These are phyloP conservation scores for Dipodascopsis tothii DNA, from an alignment of 805 yeast genomes.

Conservation along the genomic window DNA sequence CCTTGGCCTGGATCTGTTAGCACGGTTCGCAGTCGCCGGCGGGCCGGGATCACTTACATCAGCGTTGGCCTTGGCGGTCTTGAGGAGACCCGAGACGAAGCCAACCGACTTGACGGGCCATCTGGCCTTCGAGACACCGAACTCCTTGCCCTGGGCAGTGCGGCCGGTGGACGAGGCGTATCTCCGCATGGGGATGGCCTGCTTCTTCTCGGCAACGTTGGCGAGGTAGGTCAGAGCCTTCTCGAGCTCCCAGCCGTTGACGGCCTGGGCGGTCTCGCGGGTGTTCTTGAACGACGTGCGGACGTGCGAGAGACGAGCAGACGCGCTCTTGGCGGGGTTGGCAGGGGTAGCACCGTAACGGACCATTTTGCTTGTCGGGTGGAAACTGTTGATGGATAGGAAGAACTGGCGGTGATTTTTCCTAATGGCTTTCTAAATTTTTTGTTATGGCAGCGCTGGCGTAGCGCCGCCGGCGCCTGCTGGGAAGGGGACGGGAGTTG, in stretches of 20 bases:
- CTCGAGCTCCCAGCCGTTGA: conserved; percentile 95
- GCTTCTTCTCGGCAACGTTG: conserved; percentile 94
- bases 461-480: too few relatives aligned
- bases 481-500: too few relatives aligned
- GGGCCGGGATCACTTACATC: conserved; percentile 39
- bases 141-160: conserved; percentile 99
- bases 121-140: conserved; percentile 99
- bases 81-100: conserved; percentile 86
- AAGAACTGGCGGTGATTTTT: not conserved
- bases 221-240: conserved; percentile 92
- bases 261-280: conserved; percentile 98
- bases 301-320: conserved; percentile 98
- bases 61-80: conserved; percentile 98
- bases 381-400: conserved; percentile 3
- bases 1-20: conserved; percentile 54
- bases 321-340: conserved; percentile 98
- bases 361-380: conserved; percentile 89
- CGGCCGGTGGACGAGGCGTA: conserved; percentile 94
- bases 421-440: too few relatives aligned
- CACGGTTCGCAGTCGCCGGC: not conserved
- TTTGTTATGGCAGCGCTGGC: too few relatives aligned
- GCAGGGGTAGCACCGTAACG: conserved; percentile 99
- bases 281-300: conserved; percentile 99
- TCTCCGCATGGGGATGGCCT: conserved; percentile 99
- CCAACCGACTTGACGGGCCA: conserved; percentile 99